A percentile compares a stretch with the other conserved stretches of the same genome.
These are phyloP conservation scores for Cutaneotrichosporon spelunceum DNA, from an alignment of 1,284 basidiomycete species.

Conservation along the genomic window DNA sequence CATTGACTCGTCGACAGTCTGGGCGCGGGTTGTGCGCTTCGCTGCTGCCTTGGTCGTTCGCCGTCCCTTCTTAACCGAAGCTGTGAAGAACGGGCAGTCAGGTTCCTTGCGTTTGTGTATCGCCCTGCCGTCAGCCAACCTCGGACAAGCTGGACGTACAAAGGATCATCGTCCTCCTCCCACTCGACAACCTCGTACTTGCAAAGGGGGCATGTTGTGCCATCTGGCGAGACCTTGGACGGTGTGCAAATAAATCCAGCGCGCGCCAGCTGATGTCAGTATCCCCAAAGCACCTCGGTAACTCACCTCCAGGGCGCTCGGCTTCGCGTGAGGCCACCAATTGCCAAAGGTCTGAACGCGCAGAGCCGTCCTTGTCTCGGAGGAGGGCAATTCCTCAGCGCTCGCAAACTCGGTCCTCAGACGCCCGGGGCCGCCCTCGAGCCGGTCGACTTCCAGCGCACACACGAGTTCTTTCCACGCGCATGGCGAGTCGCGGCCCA, in stretches of 20 bases:
- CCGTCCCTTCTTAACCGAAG: slow-evolving; percentile 19
- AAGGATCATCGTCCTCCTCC: slow-evolving; percentile 73
- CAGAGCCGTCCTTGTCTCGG: slow-evolving; percentile 64
- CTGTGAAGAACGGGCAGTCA: slow-evolving; percentile 47
- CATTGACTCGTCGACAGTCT: background rate
- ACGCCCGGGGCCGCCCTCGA: slow-evolving; percentile 20
- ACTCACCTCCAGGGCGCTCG: slow-evolving; percentile 65
- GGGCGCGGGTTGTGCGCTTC: background rate
- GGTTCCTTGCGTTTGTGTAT: slow-evolving; percentile 40
- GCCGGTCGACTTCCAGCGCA: slow-evolving; percentile 54
- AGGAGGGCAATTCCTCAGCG: slow-evolving; percentile 61
- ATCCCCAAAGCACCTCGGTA: background rate
- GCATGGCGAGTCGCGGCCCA: slow-evolving; percentile 63
- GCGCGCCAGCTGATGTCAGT: slow-evolving; percentile 63
- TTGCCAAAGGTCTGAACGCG: slow-evolving; percentile 65
- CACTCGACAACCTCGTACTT: slow-evolving; percentile 69
- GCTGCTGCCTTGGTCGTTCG: slow-evolving; percentile 6
- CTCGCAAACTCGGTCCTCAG: slow-evolving; percentile 58
- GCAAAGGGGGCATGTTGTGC: slow-evolving; percentile 74
- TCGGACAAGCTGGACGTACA: slow-evolving; percentile 47
- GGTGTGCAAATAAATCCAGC: slow-evolving; percentile 78
- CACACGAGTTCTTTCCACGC: slow-evolving; percentile 74
- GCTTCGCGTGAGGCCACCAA: slow-evolving; percentile 72
- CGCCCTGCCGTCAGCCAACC: slow-evolving; percentile 12
- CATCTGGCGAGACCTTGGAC: slow-evolving; percentile 61